Evolutionary conservation across 495 filamentous ascomycete species (phyloP).

Genomic region (Aspergillus leporis): DNA sequence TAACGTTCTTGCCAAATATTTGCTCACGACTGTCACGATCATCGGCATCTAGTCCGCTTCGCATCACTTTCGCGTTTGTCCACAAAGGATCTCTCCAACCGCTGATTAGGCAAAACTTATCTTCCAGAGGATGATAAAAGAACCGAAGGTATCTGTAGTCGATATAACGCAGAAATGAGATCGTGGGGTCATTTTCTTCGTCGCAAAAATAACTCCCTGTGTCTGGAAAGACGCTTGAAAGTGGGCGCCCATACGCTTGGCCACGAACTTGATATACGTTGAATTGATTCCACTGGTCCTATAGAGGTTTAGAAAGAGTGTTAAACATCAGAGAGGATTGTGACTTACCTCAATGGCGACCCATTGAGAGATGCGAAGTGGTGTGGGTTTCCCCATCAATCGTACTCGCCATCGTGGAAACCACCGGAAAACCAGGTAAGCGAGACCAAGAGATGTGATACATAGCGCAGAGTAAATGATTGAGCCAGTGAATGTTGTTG

Average conservation of each 20-base stretch:
- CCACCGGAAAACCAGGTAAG: constrained; percentile 86
- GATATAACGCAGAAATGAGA: constrained; percentile 68
- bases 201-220: constrained; percentile 59
- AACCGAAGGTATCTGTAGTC: constrained; percentile 95
- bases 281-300: constrained; percentile 96
- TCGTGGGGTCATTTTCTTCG: constrained; percentile 82
- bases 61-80: constrained; percentile 73
- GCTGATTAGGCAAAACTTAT: constrained; percentile 81
- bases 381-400: constrained; percentile 65
- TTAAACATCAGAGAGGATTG: not conserved
- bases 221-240: constrained; percentile 85
- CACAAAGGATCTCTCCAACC: constrained; percentile 93
- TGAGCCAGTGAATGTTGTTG: constrained; percentile 67
- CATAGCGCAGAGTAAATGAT: constrained; percentile 69
- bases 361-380: constrained; percentile 78
- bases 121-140: constrained; percentile 82
- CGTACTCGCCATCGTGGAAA: constrained; percentile 81
- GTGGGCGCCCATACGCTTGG: constrained; percentile 70
- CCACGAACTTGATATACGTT: constrained; percentile 64
- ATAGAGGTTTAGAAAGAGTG: not conserved
- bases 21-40: constrained; percentile 80
- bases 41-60: constrained; percentile 84
- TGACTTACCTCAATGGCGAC: constrained; percentile 75
- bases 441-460: constrained; percentile 69
- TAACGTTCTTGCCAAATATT: constrained; percentile 85